phyloP scores from a whole-genome alignment of 2,329 filamentous ascomycete species.

The Trematosphaeria pertusa region DNA sequence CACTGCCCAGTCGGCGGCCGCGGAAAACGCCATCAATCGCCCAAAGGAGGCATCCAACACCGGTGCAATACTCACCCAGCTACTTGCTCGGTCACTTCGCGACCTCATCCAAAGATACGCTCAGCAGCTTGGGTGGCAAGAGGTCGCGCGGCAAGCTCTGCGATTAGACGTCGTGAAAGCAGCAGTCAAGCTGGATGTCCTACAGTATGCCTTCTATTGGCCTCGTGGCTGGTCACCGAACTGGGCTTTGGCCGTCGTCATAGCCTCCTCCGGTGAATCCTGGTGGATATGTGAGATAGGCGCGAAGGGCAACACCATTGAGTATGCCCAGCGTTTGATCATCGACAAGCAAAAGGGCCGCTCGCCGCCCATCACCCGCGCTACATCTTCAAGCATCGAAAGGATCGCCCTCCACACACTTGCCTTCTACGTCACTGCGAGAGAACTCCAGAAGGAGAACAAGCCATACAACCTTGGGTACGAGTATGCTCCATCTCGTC shows the following conservation, averaged over 20 bases:
- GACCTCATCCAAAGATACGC: constrained; percentile 68
- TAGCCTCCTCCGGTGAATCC: constrained; percentile 42
- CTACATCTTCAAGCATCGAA: constrained; percentile 44
- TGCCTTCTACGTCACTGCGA: constrained; percentile 36
- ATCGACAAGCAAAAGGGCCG: constrained; percentile 29
- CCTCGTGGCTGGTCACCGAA: constrained; percentile 72
- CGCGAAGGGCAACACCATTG: constrained; percentile 28
- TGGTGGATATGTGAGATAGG: constrained; percentile 48
- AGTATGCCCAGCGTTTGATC: constrained; percentile 36
- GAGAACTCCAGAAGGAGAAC: constrained; percentile 29
- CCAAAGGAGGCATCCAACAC: constrained; percentile 65
- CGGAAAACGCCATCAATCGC: constrained; percentile 71
- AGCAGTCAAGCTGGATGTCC: constrained; percentile 66
- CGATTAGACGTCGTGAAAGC: constrained; percentile 63
- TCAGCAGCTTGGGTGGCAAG: constrained; percentile 71
- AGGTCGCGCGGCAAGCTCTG: constrained; percentile 33
- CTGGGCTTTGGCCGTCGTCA: constrained; percentile 72
- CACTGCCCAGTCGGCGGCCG: constrained; percentile 49
- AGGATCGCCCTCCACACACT: constrained; percentile 47
- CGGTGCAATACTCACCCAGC: constrained; percentile 63
- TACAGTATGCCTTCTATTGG: constrained; percentile 72
- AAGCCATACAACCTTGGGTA: constrained; percentile 28
- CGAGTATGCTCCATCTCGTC: constrained; percentile 23
- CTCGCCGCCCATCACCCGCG: constrained; percentile 30
- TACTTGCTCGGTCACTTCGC: constrained; percentile 68